Base-by-base conservation (phyloP, 306 rosid species). In the Gastrolobium bilobum region DNA sequence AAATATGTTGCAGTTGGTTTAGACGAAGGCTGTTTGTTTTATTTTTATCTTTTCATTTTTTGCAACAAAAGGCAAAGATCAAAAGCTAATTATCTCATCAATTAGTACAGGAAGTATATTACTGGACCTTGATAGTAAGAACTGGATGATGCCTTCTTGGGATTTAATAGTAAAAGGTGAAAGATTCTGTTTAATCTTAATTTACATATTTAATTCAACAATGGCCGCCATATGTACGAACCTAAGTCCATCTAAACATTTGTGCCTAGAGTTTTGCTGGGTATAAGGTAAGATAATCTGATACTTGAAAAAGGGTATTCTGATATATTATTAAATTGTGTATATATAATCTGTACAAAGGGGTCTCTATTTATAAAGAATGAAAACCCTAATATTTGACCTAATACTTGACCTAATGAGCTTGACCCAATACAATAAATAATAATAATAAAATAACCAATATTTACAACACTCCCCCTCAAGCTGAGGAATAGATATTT, bases 1-100 rank as follows among this genome's bases (percentile, higher is more conserved):
- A 58, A 58, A 75, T 68, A 34, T 44, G 58, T 40, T 60, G 40
- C 62, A n/a, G 47, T 30, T 50, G 71, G 67, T 47, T 62, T 40
- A 35, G 60, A 40, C 48, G 78, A 72, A 35, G 46, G 4, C 20
- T 78, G 31, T 2, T 33, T 51, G 43, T 11, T 26, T 66, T 34
- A n/a, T 60, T 53, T 71, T 61, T 13, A 3, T 57, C 6, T 76
- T 54, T 60, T 42, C 6, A 35, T 81, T 26, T 63, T 63, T 31
- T 51, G 50, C 47, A 11, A 38, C 61, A 40, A 63, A 64, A 39
- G 48, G 20, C 4, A 42, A 43, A 69, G 39, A 38, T 57, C 10
- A 33, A 26, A 42, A 52, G 38, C 15, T 74, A 37, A 47, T 71
- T 10, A 33, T 60, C 64, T 53, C 34, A 31, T 68, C 43, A 33